Evolutionary conservation across 1,139 yeast genomes (phyloP), one percentile per base, ranked within the genome.

Genomic region (Blastobotrys buckinghamii): DNA sequence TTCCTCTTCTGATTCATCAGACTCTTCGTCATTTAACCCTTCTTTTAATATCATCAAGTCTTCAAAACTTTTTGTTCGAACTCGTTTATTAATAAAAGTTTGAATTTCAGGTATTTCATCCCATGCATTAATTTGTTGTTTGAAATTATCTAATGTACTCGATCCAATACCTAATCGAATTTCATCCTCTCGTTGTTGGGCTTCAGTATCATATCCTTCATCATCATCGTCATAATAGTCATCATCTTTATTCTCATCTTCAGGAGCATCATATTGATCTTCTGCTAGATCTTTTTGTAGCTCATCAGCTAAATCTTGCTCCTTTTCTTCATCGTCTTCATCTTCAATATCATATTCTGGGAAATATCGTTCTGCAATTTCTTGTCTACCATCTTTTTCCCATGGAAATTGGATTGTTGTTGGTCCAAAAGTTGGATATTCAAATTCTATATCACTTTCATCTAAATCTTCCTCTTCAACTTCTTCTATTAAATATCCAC

Each of bases 311-410:
- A 15, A 12, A 15, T 20, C 30, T 16, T 15, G 13, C 2, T 39
- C 48, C 15, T 10, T 19, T 16, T 33, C 43, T 19, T 19, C 12
- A n/a, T 32, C 40, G 1, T 36, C 27, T 12, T 16, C 39, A 4
- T 36, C 41, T 27, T 42, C 44, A 5, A 27, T 15, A 29, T 40
- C 37, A 2, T 16, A 19, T 26, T 26, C 41, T 42, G 49, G 49
- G 43, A 54, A 54, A 15, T 52, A 50, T 1, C 57, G 49, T 42
- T 54, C 57, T n/a, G 50, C 44, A 16, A 19, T 32, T 16, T 45
- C 39, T 13, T 19, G 19, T 10, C 44, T 45, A 13, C 32, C 45
- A 17, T 44, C 38, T 20, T 6, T 34, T 37, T 50, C 53, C 53
- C 53, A 50, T 15, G 53, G 53, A 41, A 50, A 50, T 33, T 36